These are phyloP conservation scores for Calvatia gigantea DNA, from an alignment of 768 basidiomycete genomes.

Conservation along the genomic window DNA sequence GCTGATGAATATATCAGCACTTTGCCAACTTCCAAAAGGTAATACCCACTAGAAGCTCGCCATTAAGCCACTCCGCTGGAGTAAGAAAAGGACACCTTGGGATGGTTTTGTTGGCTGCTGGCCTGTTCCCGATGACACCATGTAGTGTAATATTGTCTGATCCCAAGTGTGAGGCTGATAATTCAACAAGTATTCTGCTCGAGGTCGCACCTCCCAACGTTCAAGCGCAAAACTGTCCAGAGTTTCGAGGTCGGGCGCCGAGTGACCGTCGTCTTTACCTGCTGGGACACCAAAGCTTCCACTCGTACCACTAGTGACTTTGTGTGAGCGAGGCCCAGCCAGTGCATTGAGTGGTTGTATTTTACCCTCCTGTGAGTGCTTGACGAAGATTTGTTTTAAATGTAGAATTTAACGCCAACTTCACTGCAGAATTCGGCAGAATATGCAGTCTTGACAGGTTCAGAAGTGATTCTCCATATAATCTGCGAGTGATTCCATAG, in stretches of 20 bases:
- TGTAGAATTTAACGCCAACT: constrained; percentile 64
- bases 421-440: constrained; percentile 53
- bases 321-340: constrained; percentile 8
- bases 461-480: constrained; percentile 65
- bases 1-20: constrained; percentile 27
- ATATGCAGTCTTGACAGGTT: constrained; percentile 71
- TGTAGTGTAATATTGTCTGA: constrained; percentile 94
- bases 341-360: not conserved
- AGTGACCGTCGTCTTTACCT: constrained; percentile 58
- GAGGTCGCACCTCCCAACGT: constrained; percentile 74
- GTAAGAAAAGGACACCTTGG: constrained; percentile 76
- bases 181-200: constrained; percentile 16
- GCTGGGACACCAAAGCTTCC: constrained; percentile 84
- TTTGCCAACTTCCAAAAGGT: not conserved
- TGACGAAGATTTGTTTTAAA: constrained; percentile 80
- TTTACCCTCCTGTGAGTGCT: constrained; percentile 86
- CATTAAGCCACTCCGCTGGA: constrained; percentile 89
- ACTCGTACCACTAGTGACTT: constrained; percentile 53
- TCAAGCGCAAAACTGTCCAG: constrained; percentile 83
- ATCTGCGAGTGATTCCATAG: constrained; percentile 36
- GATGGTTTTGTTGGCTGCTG: constrained; percentile 74
- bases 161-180: constrained; percentile 8
- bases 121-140: constrained; percentile 92
- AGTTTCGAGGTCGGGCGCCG: constrained; percentile 48
- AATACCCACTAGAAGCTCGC: constrained; percentile 53